A percentile compares a stretch with the other conserved stretches of the same genome.
Conservation (phyloP, 164 flowering plant species). For the Stephania japonica region DNA sequence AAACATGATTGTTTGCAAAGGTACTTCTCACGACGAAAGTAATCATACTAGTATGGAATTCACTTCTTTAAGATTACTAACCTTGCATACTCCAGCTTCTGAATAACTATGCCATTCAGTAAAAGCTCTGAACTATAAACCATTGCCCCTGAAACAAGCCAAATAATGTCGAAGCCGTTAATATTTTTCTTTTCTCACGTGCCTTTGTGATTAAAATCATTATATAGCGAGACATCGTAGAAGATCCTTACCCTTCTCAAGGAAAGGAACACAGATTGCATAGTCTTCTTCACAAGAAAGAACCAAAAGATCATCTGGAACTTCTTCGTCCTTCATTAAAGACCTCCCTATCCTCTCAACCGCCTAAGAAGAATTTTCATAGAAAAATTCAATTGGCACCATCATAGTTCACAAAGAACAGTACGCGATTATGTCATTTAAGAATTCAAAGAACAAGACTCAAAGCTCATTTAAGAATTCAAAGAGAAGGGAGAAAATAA, state of each 20-base stretch:
- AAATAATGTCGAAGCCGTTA: neutral
- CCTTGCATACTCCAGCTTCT: conserved; percentile 83
- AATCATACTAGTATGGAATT: neutral
- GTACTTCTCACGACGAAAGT: too few species aligned
- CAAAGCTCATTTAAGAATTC: neutral
- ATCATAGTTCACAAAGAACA: neutral
- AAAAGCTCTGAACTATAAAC: conserved; percentile 79
- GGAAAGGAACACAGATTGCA: conserved; percentile 57
- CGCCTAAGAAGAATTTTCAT: conserved; percentile 35
- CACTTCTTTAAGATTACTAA: conserved; percentile 18
- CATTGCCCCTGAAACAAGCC: conserved; percentile 55
- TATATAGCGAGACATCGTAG: neutral
- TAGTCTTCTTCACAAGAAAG: conserved; percentile 91
- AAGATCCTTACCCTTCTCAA: conserved; percentile 55
- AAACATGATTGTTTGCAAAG: neutral
- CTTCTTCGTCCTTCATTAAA: conserved; percentile 38
- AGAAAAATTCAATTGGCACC: neutral
- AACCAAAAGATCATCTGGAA: conserved; percentile 56
- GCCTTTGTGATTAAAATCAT: neutral
- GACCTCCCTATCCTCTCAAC: conserved; percentile 65
- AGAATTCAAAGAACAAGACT: neutral
- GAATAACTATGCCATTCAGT: conserved; percentile 84
- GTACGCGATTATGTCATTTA: neutral
- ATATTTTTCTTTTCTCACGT: neutral
- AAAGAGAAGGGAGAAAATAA: neutral